These are phyloP conservation scores for Tetracentron sinense DNA, from an alignment of 164 flowering plant genomes.

Conservation along the genomic window DNA sequence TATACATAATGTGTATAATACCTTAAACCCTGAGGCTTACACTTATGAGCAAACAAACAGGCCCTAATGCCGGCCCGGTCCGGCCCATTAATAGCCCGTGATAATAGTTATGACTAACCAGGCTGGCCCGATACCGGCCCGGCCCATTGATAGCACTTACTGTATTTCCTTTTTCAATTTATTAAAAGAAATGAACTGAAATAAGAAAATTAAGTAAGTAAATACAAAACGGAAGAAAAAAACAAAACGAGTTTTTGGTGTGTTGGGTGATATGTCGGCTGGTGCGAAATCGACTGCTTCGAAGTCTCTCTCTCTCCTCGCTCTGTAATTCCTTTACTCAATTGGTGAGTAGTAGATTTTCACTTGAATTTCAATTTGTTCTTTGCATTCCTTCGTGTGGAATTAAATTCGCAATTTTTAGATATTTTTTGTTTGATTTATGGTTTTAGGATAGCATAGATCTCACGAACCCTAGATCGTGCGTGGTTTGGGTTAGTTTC, in stretches of 20 bases:
- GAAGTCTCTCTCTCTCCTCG: constrained; percentile 4
- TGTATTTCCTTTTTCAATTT: too few species aligned
- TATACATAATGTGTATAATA: too few species aligned
- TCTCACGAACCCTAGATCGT: constrained; percentile 37
- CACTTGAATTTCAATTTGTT: background rate
- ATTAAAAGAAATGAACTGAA: too few species aligned
- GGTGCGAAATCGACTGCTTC: constrained; percentile 14
- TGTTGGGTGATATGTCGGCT: constrained; percentile 15
- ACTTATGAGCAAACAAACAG: too few species aligned
- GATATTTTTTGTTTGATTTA: constrained; percentile 3
- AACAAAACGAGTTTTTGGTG: background rate
- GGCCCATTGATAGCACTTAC: too few species aligned
- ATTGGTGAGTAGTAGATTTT: constrained; percentile 16
- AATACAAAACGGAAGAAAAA: too few species aligned
- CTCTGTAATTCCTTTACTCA: constrained; percentile 2
- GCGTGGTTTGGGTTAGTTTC: background rate
- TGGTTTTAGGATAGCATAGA: constrained; percentile 12
- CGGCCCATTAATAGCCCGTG: too few species aligned
- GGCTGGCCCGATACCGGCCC: too few species aligned
- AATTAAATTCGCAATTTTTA: background rate
- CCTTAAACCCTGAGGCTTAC: too few species aligned
- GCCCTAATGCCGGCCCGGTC: too few species aligned
- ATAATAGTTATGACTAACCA: too few species aligned
- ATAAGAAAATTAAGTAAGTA: too few species aligned
- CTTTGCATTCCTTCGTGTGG: background rate